phyloP scores from a whole-genome alignment of 2,329 filamentous ascomycete genomes.

The Fusarium sambucinum region DNA sequence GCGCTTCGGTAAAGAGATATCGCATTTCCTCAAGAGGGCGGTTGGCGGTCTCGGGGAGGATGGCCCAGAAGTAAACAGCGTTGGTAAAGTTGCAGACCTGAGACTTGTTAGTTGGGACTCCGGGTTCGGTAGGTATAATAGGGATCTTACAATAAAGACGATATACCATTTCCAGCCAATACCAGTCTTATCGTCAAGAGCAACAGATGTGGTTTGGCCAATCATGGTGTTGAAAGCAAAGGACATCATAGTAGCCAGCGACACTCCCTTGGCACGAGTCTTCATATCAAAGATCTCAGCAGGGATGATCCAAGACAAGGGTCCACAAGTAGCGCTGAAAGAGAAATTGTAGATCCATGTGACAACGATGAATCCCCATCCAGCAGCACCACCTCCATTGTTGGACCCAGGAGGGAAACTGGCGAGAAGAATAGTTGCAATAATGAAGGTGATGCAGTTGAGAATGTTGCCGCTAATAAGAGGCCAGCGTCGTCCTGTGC shows the following conservation, averaged over 20 bases:
- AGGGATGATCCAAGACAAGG: conserved; percentile 62
- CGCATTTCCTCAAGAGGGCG: conserved; percentile 75
- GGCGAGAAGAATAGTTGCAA: conserved; percentile 67
- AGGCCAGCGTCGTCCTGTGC: conserved; percentile 76
- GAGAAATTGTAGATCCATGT: conserved; percentile 36
- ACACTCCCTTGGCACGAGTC: conserved; percentile 78
- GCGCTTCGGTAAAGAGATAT: conserved; percentile 29
- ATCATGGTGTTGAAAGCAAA: conserved; percentile 83
- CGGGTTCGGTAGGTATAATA: too few species aligned
- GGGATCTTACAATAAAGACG: conserved; percentile 47
- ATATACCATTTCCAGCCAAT: conserved; percentile 59
- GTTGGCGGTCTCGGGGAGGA: conserved; percentile 74
- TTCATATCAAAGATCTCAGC: conserved; percentile 82
- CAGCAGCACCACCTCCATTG: conserved; percentile 60
- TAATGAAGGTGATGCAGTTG: conserved; percentile 79
- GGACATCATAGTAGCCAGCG: conserved; percentile 76
- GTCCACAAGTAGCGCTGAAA: conserved; percentile 28
- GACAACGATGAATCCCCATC: conserved; percentile 62
- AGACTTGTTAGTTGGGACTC: fast-evolving
- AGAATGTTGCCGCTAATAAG: conserved; percentile 78
- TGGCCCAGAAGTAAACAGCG: conserved; percentile 68
- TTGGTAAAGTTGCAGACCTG: conserved; percentile 46
- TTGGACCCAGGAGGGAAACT: conserved; percentile 66
- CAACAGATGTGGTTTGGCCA: conserved; percentile 70
- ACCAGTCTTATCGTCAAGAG: conserved; percentile 49